Evolutionary conservation across 208 protist species (phyloP), one percentile per base, ranked within the genome.

Genomic region (Leishmania arabica): DNA sequence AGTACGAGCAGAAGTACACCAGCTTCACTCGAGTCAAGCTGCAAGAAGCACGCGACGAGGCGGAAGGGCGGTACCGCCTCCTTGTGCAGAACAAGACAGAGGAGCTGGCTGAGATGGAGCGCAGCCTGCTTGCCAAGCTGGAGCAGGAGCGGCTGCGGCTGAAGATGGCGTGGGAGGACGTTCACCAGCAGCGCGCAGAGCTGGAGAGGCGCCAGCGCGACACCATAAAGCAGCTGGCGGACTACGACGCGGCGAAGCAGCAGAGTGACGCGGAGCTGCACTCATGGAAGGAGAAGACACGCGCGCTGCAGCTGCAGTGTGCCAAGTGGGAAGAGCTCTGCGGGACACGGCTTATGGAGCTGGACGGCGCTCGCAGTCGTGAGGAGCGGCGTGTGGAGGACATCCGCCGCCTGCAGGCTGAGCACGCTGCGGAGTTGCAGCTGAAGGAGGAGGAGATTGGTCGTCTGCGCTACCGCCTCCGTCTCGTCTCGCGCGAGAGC

Each of bases 311-410:
- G 34, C 74, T 93, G 71, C 90, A 94, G 72, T 81, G 75, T 51
- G 83, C 80, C 49, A 89, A 95, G 78, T 93, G 89, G 87, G 94
- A 97, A 79, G 94, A 97, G 76, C 84, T 97, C 34, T 92, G 92
- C 69, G 87, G 75, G 13, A 84, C 89, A 34, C 91, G 92, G 11
- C 88, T 97, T 68, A 86, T 93, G 65, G 92, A 97, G 84, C 74
- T 87, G 6, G 92, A 97, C 21, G 86, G 88, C 31, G 89, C 87
- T 56, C 88, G 91, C 7, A 88, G 84, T 54, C 88, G 94, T n/a
- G 94, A 95, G 78, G 80, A 80, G 76, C 89, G 92, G 19, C 91
- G 92, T 3, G 75, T 92, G 45, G 91, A 93, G 68, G 94, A 97
- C 66, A 65, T 95, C 8, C 91, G 88, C 21, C 89, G 92, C 1